Percentiles rank a stretch among this genome's conserved stretches.
phyloP scores from a whole-genome alignment of 495 filamentous ascomycete species.

The Halenospora varia region DNA sequence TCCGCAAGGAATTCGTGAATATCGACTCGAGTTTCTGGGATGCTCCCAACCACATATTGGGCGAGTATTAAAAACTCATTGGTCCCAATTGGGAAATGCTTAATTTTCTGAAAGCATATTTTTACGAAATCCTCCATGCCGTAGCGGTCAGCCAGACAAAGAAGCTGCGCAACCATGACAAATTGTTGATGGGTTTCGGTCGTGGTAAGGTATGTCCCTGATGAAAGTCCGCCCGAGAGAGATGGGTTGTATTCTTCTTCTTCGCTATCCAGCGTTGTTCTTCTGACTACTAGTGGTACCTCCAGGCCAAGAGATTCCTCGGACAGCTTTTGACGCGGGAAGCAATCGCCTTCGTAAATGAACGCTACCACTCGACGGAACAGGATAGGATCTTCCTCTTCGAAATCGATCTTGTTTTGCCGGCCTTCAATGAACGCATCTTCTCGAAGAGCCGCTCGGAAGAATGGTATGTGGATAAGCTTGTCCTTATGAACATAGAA shows the following conservation, averaged over 20 bases:
- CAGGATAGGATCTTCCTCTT: conserved; percentile 6
- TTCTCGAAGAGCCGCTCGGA: conserved; percentile 1
- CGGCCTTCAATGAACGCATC: conserved; percentile 2
- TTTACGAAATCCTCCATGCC: neutral
- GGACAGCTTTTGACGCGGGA: neutral
- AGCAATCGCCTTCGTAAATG: conserved; percentile 7
- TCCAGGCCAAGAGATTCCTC: neutral
- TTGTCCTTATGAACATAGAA: conserved; percentile 3
- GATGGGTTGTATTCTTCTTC: neutral
- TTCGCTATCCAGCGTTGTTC: neutral
- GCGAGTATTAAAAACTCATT: neutral
- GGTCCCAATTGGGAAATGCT: neutral
- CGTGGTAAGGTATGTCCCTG: neutral
- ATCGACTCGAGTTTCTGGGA: neutral
- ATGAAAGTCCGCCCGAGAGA: neutral
- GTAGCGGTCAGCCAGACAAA: neutral
- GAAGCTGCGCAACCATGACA: neutral
- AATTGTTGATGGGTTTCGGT: neutral
- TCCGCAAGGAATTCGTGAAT: neutral
- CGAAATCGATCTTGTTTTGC: conserved; percentile 2
- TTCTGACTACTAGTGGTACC: neutral
- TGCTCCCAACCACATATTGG: neutral
- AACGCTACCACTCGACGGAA: conserved; percentile 6
- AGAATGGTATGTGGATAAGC: neutral
- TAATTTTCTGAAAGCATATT: neutral